A percentile compares a stretch with the other conserved stretches of the same genome.
Evolutionary conservation across 805 yeast genomes (phyloP).

Genomic region (Yamadazyma akitaensis): DNA sequence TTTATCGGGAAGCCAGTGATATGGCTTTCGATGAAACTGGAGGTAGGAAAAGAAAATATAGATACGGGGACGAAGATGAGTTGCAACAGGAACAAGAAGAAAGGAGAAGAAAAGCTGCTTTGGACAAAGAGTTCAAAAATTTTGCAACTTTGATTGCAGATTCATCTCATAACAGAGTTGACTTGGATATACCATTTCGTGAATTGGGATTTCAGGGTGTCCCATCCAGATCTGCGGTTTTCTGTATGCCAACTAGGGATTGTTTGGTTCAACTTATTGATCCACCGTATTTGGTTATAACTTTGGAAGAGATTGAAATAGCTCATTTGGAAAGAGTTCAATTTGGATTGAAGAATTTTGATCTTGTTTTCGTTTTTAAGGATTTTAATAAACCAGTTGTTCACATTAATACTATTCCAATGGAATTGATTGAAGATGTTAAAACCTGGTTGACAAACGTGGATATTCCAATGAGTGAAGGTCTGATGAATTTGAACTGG

Average conservation of each 20-base stretch:
- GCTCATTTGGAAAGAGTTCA: conserved; percentile 97
- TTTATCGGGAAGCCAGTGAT: conserved; percentile 95
- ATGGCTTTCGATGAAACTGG: conserved; percentile 97
- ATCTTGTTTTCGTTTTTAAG: conserved; percentile 92
- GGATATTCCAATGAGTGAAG: conserved; percentile 92
- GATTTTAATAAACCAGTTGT: conserved; percentile 85
- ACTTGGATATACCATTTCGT: conserved; percentile 90
- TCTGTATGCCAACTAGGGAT: conserved; percentile 95
- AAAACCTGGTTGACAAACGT: conserved; percentile 98
- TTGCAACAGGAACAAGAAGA: conserved; percentile 98
- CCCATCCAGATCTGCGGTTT: conserved; percentile 89
- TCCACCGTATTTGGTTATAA: conserved; percentile 90
- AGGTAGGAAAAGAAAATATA: conserved; percentile 77
- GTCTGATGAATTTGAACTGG: conserved; percentile 96
- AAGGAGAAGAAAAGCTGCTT: conserved; percentile 82
- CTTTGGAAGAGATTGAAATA: conserved; percentile 86
- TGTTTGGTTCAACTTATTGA: conserved; percentile 92
- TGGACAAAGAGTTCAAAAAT: conserved; percentile 86
- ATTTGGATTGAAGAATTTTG: conserved; percentile 94
- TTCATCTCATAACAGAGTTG: conserved; percentile 77
- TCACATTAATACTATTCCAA: conserved; percentile 92
- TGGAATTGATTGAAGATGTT: conserved; percentile 85
- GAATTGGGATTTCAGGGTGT: conserved; percentile 98
- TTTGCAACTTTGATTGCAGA: conserved; percentile 92
- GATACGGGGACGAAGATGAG: conserved; percentile 98